Base-by-base conservation (phyloP, 371 early-diverging fungal species). In the Mortierella sp. region DNA sequence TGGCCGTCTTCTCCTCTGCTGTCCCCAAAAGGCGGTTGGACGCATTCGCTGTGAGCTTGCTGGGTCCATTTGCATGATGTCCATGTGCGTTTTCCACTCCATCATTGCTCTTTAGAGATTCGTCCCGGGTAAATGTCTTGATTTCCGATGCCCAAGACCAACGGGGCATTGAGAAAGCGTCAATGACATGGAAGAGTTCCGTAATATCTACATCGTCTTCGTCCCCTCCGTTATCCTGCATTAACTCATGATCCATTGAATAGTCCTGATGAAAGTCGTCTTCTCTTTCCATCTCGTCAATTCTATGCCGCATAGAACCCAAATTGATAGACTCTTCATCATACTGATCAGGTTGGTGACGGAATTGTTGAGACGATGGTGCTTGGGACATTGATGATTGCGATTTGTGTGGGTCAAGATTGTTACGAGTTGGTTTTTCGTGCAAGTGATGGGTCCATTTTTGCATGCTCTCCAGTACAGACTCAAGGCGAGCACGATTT, bases 101-200 rank as follows among this genome's bases (percentile, higher is more conserved):
- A 14, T 37, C 37, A 20, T 35, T 60, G 3, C 5, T 32, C 20
- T 59, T 32, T 16, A 52, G 14, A 20, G 68, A 57, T 1, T 77
- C 66, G 24, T 37, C 89, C 86, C 78, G 83, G 4, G 85, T 72
- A 84, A 96, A 96, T 18, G 83, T 75, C 75, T 93, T 91, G 40
- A 87, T 84, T 16, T 91, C 89, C 3, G 89, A 79, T 63, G 90
- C 88, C 84, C 92, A 96, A 20, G 83, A 73, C 83, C 91, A 88
- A 40, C 90, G 83, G 3, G 96, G 96, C 72, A 95, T 78, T 51
- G 87, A 79, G 75, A 94, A 95, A 6, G 95, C 94, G 66, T 89
- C 88, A 6, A 95, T 87, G 0, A 96, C 93, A 59, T 91, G 87
- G 52, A 96, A 87, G 69, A 92, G 87, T 20, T 89, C 87, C 5